Evolutionary conservation across 371 early-diverging fungal genomes (phyloP), one percentile per base, ranked within the genome.

Genomic region (Mucor indicus): DNA sequence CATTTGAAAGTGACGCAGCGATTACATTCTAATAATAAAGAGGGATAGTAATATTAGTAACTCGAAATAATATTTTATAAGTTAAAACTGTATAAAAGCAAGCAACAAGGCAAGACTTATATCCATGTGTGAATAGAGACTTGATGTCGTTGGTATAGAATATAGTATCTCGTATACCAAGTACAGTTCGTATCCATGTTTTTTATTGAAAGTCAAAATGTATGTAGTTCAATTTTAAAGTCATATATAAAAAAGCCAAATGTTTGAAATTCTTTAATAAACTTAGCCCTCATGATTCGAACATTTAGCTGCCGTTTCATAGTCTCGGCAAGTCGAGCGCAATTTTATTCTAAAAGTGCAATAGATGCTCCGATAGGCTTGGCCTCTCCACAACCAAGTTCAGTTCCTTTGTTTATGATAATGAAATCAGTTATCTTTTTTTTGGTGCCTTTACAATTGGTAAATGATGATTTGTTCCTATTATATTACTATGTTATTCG

Each of bases 151-250:
- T n/a, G n/a, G n/a, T n/a, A n/a, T n/a, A n/a, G n/a, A n/a, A n/a
- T n/a, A n/a, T n/a, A n/a, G n/a, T n/a, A n/a, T n/a, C n/a, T n/a
- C n/a, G n/a, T n/a, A n/a, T n/a, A n/a, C n/a, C n/a, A n/a, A n/a
- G n/a, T n/a, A n/a, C n/a, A n/a, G n/a, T n/a, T n/a, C n/a, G n/a
- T 45, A 45, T 22, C n/a, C 21, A 2, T 45, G 15, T 6, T 45
- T 23, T 9, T 45, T 15, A 5, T 32, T 15, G 15, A 24, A 45
- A 1, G 12, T 9, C 15, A 32, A 16, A 21, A 24, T 3, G 24
- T 35, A 45, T 23, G n/a, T n/a, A 45, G 9, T 45, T 35, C 45
- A 45, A 45, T 35, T n/a, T 22, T n/a, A 33, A n/a, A 32, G n/a
- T 19, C 35, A 13, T 31, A n/a, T 8, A 15, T 30, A 20, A 32